Percentiles rank a stretch among this genome's conserved stretches.
Evolutionary conservation across 768 basidiomycete genomes (phyloP).

Genomic region (Cyclocybe aegerita): DNA sequence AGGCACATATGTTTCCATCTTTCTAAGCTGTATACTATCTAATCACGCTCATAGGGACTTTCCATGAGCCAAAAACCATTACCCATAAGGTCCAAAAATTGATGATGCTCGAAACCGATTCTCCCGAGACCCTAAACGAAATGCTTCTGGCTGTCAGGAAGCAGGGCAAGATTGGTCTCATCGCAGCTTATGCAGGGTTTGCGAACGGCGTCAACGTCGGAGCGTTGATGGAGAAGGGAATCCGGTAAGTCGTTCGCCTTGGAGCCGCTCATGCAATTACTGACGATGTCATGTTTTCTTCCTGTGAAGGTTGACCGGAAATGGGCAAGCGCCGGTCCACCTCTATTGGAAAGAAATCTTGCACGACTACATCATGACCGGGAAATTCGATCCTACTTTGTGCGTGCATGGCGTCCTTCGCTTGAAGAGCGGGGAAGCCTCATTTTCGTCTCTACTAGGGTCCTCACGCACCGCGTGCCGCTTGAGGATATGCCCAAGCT

Average conservation of each 20-base stretch:
- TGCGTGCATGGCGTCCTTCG: constrained; percentile 24
- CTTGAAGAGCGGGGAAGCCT: neutral
- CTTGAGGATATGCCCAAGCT: constrained; percentile 68
- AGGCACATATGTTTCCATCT: constrained; percentile 1
- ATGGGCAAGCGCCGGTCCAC: constrained; percentile 76
- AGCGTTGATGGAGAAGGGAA: constrained; percentile 76
- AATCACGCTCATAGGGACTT: constrained; percentile 38
- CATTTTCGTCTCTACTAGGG: constrained; percentile 22
- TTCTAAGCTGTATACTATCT: neutral
- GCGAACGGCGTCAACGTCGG: constrained; percentile 72
- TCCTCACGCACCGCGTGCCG: constrained; percentile 56
- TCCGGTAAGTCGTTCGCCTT: constrained; percentile 31
- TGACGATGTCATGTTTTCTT: neutral
- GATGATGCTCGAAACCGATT: constrained; percentile 75
- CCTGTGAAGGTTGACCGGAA: constrained; percentile 52
- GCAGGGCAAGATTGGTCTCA: constrained; percentile 60
- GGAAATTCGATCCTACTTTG: constrained; percentile 68
- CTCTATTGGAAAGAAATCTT: constrained; percentile 73
- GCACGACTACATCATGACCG: constrained; percentile 58
- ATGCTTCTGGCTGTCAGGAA: constrained; percentile 51
- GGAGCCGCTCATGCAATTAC: neutral
- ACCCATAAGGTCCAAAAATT: constrained; percentile 68
- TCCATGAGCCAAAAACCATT: constrained; percentile 69
- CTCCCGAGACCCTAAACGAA: constrained; percentile 58
- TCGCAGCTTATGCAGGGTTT: constrained; percentile 67